Evolutionary conservation across 768 basidiomycete genomes (phyloP).

Genomic region (Amanita rubescens): DNA sequence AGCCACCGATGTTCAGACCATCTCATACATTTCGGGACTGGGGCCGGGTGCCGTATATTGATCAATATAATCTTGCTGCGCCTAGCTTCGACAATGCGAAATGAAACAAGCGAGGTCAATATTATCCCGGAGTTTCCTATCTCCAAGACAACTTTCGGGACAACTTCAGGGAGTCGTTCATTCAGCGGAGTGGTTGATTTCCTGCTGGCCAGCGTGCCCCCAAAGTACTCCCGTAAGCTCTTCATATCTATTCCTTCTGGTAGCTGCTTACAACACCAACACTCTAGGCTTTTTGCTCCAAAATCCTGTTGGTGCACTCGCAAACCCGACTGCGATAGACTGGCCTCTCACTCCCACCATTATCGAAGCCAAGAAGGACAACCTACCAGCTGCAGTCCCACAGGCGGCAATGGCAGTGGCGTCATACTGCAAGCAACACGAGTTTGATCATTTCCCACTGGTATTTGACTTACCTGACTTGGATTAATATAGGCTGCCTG

Average conservation of each 20-base stretch:
- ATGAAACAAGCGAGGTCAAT: too few relatives aligned
- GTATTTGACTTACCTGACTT: not conserved
- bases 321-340: not conserved
- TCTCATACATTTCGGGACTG: not conserved
- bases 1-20: not conserved
- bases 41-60: not conserved
- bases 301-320: not conserved
- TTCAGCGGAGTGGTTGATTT: constrained; percentile 1
- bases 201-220: not conserved
- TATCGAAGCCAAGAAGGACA: not conserved
- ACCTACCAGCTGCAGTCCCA: not conserved
- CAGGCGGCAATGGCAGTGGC: not conserved
- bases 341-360: not conserved
- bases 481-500: not conserved
- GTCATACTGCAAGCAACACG: not conserved
- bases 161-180: not conserved
- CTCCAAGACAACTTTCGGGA: not conserved
- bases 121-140: too few relatives aligned
- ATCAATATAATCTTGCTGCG: not conserved
- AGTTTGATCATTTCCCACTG: not conserved
- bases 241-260: not conserved
- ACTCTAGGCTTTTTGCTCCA: not conserved
- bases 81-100: not conserved
- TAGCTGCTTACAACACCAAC: not conserved
- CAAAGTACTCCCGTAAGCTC: not conserved